Percentiles rank a stretch among this genome's conserved stretches.
Evolutionary conservation across 1,139 yeast species (phyloP).

Genomic region (Arxiozyma slooffiae): DNA sequence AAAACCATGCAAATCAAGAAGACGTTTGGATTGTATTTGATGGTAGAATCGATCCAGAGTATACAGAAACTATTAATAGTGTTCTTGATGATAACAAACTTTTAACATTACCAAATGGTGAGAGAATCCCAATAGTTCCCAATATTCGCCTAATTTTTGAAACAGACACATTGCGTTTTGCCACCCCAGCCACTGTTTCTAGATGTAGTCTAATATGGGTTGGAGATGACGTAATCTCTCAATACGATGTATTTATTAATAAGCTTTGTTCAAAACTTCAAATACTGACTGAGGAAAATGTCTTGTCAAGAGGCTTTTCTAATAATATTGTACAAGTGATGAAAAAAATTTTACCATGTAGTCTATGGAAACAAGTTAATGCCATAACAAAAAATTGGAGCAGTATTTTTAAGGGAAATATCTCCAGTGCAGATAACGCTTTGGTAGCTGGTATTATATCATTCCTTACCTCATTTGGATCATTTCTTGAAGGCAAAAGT

Average conservation of each 20-base stretch:
- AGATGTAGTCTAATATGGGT: constrained; percentile 89
- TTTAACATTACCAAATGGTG: constrained; percentile 83
- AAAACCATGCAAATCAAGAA: constrained; percentile 49
- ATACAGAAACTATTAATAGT: constrained; percentile 89
- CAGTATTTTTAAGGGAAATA: neutral
- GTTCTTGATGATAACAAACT: constrained; percentile 81
- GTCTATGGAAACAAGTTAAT: neutral
- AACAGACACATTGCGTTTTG: constrained; percentile 51
- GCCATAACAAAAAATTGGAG: neutral
- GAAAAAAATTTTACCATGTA: neutral
- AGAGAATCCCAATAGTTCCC: constrained; percentile 57
- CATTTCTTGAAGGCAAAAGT: neutral
- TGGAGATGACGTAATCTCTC: constrained; percentile 33
- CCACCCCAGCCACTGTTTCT: constrained; percentile 88
- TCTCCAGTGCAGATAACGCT: neutral
- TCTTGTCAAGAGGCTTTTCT: neutral
- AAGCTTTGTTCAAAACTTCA: constrained; percentile 6
- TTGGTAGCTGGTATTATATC: neutral
- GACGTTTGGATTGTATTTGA: constrained; percentile 78
- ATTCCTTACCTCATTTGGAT: neutral
- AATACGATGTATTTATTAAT: constrained; percentile 24
- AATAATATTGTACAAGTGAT: neutral
- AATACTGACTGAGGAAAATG: constrained; percentile 12
- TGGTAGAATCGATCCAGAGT: constrained; percentile 88
- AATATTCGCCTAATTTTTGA: constrained; percentile 69